Evolutionary conservation across 1,139 yeast species (phyloP).

Genomic region (Saccharomyces hybrid): DNA sequence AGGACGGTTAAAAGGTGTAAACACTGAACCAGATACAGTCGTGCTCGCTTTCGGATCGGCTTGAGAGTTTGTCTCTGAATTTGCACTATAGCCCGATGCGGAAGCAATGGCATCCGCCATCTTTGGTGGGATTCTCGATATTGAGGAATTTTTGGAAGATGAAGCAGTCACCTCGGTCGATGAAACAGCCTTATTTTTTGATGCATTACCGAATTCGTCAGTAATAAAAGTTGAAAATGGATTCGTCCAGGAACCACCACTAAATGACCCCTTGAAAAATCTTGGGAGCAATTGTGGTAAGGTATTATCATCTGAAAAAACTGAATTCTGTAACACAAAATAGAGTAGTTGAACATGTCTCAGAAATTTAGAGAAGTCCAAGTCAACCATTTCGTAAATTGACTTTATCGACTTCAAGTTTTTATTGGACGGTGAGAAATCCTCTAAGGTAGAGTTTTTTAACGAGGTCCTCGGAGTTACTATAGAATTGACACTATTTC

Average conservation of each 20-base stretch:
- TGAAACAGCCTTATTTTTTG: background rate
- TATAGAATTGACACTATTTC: background rate
- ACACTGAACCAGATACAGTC: background rate
- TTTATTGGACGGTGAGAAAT: background rate
- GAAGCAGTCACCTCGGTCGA: background rate
- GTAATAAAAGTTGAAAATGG: constrained; percentile 41
- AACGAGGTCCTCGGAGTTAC: constrained; percentile 5
- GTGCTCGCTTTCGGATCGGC: constrained; percentile 1
- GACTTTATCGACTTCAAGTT: constrained; percentile 5
- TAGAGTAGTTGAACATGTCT: constrained; percentile 14
- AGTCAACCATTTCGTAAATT: constrained; percentile 16
- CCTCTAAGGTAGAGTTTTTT: constrained; percentile 1
- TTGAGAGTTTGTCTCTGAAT: background rate
- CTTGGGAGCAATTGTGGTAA: constrained; percentile 66
- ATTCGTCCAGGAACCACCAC: constrained; percentile 70
- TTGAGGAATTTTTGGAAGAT: constrained; percentile 1
- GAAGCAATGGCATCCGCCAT: constrained; percentile 21
- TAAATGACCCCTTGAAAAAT: constrained; percentile 52
- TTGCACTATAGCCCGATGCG: constrained; percentile 15
- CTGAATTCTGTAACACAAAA: constrained; percentile 11
- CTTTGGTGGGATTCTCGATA: constrained; percentile 15
- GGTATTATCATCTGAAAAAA: constrained; percentile 30
- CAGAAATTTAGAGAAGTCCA: constrained; percentile 14
- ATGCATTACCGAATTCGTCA: background rate
- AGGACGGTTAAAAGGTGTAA: constrained; percentile 7